phyloP scores from a whole-genome alignment of 108 stramenopile species.

The Cyclostephanos invisitatus region DNA sequence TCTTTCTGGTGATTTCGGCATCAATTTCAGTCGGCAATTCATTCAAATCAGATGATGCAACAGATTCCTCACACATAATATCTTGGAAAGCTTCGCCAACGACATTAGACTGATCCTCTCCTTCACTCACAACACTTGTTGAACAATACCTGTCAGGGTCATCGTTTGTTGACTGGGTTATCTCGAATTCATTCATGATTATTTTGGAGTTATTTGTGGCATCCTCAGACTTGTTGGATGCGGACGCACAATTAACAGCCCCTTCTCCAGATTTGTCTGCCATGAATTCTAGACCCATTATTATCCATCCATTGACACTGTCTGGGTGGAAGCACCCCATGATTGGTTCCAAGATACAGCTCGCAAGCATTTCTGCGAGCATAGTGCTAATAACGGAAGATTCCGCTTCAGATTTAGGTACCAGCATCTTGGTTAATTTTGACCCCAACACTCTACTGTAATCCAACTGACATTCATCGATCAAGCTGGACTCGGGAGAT shows the following conservation, averaged over 20 bases:
- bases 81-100: slow-evolving; percentile 30
- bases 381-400: slow-evolving; percentile 61
- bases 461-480: slow-evolving; percentile 80
- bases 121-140: slow-evolving; percentile 20
- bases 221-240: slow-evolving; percentile 13
- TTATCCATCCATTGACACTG: slow-evolving; percentile 70
- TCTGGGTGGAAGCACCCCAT: slow-evolving; percentile 76
- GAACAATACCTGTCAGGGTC: slow-evolving; percentile 8
- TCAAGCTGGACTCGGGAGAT: slow-evolving; percentile 43
- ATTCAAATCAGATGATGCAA: slow-evolving; percentile 30
- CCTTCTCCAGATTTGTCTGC: slow-evolving; percentile 21
- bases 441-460: slow-evolving; percentile 80
- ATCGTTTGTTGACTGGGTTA: slow-evolving; percentile 1
- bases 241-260: not conserved
- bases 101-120: slow-evolving; percentile 1
- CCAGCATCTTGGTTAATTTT: slow-evolving; percentile 60
- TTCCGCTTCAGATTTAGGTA: slow-evolving; percentile 67
- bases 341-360: slow-evolving; percentile 61
- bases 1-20: slow-evolving; percentile 7
- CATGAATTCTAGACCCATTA: slow-evolving; percentile 30
- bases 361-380: slow-evolving; percentile 71
- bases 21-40: slow-evolving; percentile 31
- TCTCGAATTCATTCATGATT: slow-evolving; percentile 1
- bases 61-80: slow-evolving; percentile 37
- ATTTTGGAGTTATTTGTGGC: not conserved